These are phyloP conservation scores for Darksidea phi DNA, from an alignment of 495 filamentous ascomycete species.

Conservation along the genomic window DNA sequence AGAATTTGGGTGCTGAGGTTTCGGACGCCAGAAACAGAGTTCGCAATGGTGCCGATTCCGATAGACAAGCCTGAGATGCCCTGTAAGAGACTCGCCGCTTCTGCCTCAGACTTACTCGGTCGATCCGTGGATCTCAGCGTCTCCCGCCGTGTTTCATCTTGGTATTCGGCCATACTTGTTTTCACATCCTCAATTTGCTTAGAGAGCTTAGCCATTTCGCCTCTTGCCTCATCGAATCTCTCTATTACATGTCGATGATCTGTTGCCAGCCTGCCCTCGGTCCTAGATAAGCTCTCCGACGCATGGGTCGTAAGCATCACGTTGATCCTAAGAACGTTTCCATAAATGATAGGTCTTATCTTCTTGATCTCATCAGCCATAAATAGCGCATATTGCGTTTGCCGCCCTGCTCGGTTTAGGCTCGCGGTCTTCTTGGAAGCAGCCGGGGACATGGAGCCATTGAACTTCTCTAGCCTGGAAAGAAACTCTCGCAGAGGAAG, in stretches of 20 bases:
- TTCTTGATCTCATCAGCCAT: constrained; percentile 39
- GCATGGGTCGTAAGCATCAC: constrained; percentile 34
- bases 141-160: background rate
- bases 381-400: constrained; percentile 38
- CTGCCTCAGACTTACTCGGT: background rate
- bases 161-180: background rate
- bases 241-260: background rate
- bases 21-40: constrained; percentile 1
- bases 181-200: background rate
- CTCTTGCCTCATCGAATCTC: background rate
- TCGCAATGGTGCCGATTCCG: constrained; percentile 13
- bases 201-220: background rate
- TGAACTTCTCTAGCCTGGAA: constrained; percentile 31
- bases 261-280: background rate
- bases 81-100: background rate
- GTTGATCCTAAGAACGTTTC: constrained; percentile 39
- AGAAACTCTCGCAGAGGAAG: constrained; percentile 38
- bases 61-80: constrained; percentile 7
- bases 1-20: constrained; percentile 29
- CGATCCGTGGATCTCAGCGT: background rate
- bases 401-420: constrained; percentile 20
- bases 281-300: constrained; percentile 25
- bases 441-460: background rate
- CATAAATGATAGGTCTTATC: constrained; percentile 35
- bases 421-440: constrained; percentile 26